Base-by-base conservation (phyloP, 2,329 filamentous ascomycete genomes). In the Trichoderma sp. region DNA sequence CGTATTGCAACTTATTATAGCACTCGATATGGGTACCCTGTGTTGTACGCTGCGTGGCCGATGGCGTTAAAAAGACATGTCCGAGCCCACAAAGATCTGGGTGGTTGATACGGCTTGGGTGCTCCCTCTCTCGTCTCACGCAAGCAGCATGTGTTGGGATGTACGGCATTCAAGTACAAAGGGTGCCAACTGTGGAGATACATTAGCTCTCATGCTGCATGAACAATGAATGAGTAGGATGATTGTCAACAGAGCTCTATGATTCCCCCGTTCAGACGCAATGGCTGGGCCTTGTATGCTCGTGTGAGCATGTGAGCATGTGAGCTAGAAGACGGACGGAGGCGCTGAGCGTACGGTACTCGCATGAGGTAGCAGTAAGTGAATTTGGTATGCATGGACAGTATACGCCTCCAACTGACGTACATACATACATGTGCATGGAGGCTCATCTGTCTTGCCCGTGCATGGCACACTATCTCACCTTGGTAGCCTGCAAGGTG, bases 121-220 rank as follows among this genome's bases (percentile, higher is more conserved):
- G 14, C 13, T 21, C 16, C 24, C 51, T 28, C 51, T 10, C 56
- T 46, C 34, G 49, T 59, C 59, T 21, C 66, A 56, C 51, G 51
- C 61, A 65, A 37, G 37, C 34, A 58, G 32, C 51, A 58, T 28
- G 54, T 58, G 63, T 34, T n/a, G 65, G 39, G 59, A 69, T 39
- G 39, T 46, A 65, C 43, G 37, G 55, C 52, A 54, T 43, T 30
- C 55, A 26, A 37, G 30, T 11, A 18, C 52, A 3, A 39, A 39
- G 37, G 5, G 37, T 56, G 26, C 61, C 46, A 46, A 46, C 46
- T 46, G 67, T 55, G 34, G 54, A 55, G 67, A 58, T 70, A 71
- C 71, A 69, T 73, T 73, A 72, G 72, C 71, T 70, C 68, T 73
- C 71, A 71, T 70, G 70, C 68, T 68, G 64, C 65, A n/a, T 49